A percentile compares a stretch with the other conserved stretches of the same genome.
Conservation (phyloP, 2,329 filamentous ascomycete species). For the Mycocentrospora acerina region DNA sequence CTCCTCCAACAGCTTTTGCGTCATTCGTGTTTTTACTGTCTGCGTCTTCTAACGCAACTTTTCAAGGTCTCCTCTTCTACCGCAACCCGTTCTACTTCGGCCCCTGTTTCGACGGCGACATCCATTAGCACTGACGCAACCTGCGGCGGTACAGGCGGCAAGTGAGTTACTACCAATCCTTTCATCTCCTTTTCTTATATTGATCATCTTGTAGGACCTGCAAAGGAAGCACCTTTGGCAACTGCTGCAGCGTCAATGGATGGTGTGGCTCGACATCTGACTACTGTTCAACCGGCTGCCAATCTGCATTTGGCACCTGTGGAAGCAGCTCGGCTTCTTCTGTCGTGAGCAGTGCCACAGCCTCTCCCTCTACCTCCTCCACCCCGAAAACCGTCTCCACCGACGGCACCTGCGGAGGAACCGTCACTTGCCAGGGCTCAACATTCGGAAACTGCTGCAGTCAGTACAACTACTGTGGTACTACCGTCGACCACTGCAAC, state of each 20-base stretch:
- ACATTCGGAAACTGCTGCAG: conserved; percentile 51
- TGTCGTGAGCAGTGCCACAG: conserved; percentile 1
- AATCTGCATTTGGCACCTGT: conserved; percentile 31
- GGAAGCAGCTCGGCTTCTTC: conserved; percentile 9
- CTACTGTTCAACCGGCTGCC: conserved; percentile 32
- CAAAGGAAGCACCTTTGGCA: conserved; percentile 43
- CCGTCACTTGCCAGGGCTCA: conserved; percentile 45
- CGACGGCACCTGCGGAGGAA: conserved; percentile 12
- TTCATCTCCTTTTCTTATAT: too few species aligned
- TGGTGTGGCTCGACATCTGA: conserved; percentile 24
- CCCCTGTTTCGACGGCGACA: conserved; percentile 17
- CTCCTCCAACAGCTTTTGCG: too few species aligned
- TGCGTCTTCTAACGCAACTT: too few species aligned
- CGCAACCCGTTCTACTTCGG: conserved; percentile 12
- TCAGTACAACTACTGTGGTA: conserved; percentile 43
- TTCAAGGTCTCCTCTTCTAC: conserved; percentile 16
- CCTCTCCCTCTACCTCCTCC: conserved; percentile 6
- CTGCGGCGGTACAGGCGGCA: conserved; percentile 45
- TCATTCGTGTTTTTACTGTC: too few species aligned
- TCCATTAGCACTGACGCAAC: conserved; percentile 44
- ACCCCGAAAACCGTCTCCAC: conserved; percentile 9
- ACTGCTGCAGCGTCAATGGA: conserved; percentile 48
- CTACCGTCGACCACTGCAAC: conserved; percentile 29
- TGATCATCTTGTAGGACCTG: conserved; percentile 43
- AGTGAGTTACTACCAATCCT: conserved; percentile 5